Conservation (phyloP, 2,329 filamentous ascomycete species). For the Ophiobolus disseminans region DNA sequence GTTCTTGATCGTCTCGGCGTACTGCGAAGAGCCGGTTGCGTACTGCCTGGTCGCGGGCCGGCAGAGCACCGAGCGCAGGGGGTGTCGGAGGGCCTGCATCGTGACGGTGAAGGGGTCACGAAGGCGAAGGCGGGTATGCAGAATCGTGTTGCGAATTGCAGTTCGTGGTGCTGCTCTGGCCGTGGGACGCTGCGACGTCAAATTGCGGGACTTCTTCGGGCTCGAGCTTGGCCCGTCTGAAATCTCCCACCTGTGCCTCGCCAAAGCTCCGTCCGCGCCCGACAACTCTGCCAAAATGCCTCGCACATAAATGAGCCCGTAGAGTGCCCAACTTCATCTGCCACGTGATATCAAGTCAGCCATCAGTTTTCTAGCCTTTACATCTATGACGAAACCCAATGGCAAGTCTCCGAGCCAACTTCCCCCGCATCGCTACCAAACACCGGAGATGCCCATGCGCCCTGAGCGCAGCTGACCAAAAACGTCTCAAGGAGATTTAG, state of each 20-base stretch:
- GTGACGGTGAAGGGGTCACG: constrained; percentile 50
- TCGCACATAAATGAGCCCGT: too few species aligned
- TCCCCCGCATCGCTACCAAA: too few species aligned
- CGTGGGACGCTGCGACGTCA: constrained; percentile 32
- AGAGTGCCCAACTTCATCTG: too few species aligned
- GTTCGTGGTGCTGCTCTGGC: constrained; percentile 25
- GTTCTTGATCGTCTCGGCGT: constrained; percentile 64
- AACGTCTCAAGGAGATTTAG: too few species aligned
- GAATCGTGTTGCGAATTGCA: constrained; percentile 19
- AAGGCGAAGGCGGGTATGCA: constrained; percentile 27
- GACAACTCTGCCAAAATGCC: constrained; percentile 15
- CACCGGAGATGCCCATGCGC: too few species aligned
- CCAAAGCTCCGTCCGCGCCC: constrained; percentile 1
- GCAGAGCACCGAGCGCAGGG: constrained; percentile 71
- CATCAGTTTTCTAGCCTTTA: too few species aligned
- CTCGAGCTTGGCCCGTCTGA: constrained; percentile 24
- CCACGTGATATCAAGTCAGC: too few species aligned
- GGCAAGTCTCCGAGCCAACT: too few species aligned
- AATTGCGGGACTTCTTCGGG: constrained; percentile 30
- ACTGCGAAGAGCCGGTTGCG: constrained; percentile 70
- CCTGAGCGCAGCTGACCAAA: too few species aligned
- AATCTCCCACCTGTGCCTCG: constrained; percentile 6
- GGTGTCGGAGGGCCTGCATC: constrained; percentile 88
- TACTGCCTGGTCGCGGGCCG: constrained; percentile 77
- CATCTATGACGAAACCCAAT: too few species aligned